Base-by-base conservation (phyloP, 1,284 basidiomycete species). In the Amylostereum chailletii region DNA sequence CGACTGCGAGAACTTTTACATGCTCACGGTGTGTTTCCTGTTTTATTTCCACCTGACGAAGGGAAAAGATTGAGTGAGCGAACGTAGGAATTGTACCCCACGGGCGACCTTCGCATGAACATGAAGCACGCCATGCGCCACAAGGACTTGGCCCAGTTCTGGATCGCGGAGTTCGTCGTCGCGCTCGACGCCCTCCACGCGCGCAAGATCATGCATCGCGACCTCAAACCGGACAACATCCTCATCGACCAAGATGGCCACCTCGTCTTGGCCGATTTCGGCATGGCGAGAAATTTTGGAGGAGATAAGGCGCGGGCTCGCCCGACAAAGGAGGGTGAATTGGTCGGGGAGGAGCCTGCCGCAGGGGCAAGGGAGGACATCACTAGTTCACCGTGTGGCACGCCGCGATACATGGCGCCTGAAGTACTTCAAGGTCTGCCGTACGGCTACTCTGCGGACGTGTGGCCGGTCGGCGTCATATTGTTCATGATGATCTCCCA, bases 261-360 rank as follows among this genome's bases (percentile, higher is more conserved):
- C 58, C 73, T 81, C 8, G 79, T 80, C 56, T 68, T 85, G 45
- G 79, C 81, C 26, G 82, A 85, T 62, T 82, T 83, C 63, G 83
- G 83, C 58, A 61, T 80, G 75, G 75, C 3, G 29, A 19, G 36
- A 10, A 42, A 44, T 33, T 42, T 49, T 37, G 19, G 19, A 19
- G 19, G 19, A 19, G 19, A 19, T 19, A 19, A 19, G 19, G 19
- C 19, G 19, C 19, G 19, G 1, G 19, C 1, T 19, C 1, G 19
- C 19, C 19, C 19, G 19, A 19, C 19, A 19, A 19, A 19, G 19
- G 19, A 19, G 19, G 19, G 19, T 19, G 19, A 19, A 19, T 19
- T 19, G 19, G 19, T 19, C 19, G 19, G 19, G 19, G 19, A 19
- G 31, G 31, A 41, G 37, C 27, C 19, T 45, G 38, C 45, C 51